phyloP scores from a whole-genome alignment of 257 asterid species.

The Plantago elongata region DNA sequence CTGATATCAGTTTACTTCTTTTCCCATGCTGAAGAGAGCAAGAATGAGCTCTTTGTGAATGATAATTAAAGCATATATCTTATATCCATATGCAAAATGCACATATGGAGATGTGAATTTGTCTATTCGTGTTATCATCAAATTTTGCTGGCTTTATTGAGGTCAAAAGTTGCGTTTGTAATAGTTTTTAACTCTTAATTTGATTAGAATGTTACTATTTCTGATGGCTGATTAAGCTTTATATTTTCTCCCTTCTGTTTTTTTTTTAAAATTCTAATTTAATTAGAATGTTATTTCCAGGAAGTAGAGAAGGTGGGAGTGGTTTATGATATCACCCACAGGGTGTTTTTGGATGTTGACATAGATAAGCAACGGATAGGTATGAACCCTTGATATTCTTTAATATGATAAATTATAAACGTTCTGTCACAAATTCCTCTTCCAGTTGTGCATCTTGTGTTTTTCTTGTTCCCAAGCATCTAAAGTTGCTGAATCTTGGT shows the following conservation, averaged over 20 bases:
- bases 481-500: background rate
- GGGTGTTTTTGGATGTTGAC: constrained; percentile 94
- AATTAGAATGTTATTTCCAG: no score
- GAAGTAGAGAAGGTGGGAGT: constrained; percentile 52
- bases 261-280: no score
- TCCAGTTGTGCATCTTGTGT: background rate
- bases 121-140: constrained; percentile 6
- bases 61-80: background rate
- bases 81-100: constrained; percentile 1
- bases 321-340: constrained; percentile 66
- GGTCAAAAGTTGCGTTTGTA: background rate
- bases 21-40: background rate
- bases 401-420: background rate
- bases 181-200: background rate
- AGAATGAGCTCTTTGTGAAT: background rate
- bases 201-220: constrained; percentile 1
- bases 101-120: background rate
- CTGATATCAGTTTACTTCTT: background rate
- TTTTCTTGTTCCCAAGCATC: background rate
- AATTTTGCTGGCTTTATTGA: constrained; percentile 4
- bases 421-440: background rate
- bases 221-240: background rate
- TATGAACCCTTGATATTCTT: constrained; percentile 19
- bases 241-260: background rate
- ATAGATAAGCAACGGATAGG: constrained; percentile 85